Percentiles rank a stretch among this genome's conserved stretches.
Evolutionary conservation across 768 basidiomycete species (phyloP).

Genomic region (Clitopilus hobsonii): DNA sequence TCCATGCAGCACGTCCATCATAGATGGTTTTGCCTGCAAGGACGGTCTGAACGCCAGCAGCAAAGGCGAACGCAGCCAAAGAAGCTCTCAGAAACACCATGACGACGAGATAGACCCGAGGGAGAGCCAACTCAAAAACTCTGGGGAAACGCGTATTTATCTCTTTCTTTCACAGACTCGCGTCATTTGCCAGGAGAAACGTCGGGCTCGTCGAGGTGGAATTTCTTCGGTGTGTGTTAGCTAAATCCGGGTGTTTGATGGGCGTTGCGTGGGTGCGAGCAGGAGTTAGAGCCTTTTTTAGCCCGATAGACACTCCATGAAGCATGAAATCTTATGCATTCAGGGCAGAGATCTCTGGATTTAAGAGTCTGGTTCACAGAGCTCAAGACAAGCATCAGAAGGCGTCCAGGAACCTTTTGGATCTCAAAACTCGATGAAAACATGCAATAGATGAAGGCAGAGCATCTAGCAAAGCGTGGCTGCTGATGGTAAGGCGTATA

Average conservation of each 20-base stretch:
- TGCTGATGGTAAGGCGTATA: too few species aligned
- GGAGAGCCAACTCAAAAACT: background rate
- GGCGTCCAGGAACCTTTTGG: too few species aligned
- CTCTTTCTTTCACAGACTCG: background rate
- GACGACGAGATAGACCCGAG: background rate
- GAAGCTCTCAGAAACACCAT: background rate
- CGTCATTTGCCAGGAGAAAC: background rate
- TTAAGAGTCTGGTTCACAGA: too few species aligned
- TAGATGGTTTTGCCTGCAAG: conserved; percentile 30
- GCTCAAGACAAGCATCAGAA: too few species aligned
- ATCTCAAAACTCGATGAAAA: too few species aligned
- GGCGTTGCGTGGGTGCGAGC: background rate
- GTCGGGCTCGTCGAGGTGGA: background rate
- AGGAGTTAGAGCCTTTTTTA: background rate
- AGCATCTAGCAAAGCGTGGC: too few species aligned
- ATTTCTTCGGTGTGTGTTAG: background rate
- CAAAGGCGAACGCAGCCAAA: background rate
- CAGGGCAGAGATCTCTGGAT: background rate
- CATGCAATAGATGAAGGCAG: too few species aligned
- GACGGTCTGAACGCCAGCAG: background rate
- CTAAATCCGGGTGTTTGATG: background rate
- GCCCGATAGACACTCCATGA: background rate
- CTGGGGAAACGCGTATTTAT: background rate
- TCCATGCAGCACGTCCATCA: conserved; percentile 49
- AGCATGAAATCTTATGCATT: background rate